Base-by-base conservation (phyloP, 352 stramenopile genomes). In the Peronospora belbahrii region DNA sequence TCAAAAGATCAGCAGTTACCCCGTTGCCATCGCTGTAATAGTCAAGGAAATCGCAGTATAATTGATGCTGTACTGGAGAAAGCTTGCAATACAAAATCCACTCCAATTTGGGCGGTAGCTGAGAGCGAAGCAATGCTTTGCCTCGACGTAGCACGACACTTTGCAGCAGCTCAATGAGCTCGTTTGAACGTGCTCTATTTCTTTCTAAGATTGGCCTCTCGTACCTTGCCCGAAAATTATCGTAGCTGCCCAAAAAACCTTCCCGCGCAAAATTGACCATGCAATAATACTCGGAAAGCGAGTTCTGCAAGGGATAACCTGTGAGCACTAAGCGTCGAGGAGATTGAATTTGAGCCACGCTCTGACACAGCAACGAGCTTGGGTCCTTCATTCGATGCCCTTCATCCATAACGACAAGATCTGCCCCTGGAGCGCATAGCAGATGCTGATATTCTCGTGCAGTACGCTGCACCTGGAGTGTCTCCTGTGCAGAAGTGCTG, bases 261-360 rank as follows among this genome's bases (percentile, higher is more conserved):
- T 83, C 69, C 4, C 81, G 68, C 6, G 79, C 80, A 63, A 95
- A 95, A 57, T 94, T 88, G 8, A 95, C 80, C 81, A 95, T 94
- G 49, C 78, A 93, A 78, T 78, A 95, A 45, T 95, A 95, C 45
- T 95, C 85, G 0, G 83, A 83, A 19, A 98, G 54, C 42, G 95
- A 96, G 56, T 98, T 98, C 48, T 97, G 84, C 34, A 98, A 83
- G 2, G 94, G 94, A 27, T 96, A 97, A 2, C 94, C 94, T 11
- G 91, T 97, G 6, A 98, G 67, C 11, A 97, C 74, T 7, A 98
- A 52, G 4, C 92, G 74, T 19, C 76, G 63, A 38, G 72, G 83
- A 15, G 81, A 86, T 35, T 72, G 49, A 42, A 95, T 83, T 33
- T 86, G 72, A 30, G 62, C 66, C 22, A 95, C 68, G 24, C 73